Conservation (phyloP, 495 filamentous ascomycete species). For the Aspergillus ellipticus region DNA sequence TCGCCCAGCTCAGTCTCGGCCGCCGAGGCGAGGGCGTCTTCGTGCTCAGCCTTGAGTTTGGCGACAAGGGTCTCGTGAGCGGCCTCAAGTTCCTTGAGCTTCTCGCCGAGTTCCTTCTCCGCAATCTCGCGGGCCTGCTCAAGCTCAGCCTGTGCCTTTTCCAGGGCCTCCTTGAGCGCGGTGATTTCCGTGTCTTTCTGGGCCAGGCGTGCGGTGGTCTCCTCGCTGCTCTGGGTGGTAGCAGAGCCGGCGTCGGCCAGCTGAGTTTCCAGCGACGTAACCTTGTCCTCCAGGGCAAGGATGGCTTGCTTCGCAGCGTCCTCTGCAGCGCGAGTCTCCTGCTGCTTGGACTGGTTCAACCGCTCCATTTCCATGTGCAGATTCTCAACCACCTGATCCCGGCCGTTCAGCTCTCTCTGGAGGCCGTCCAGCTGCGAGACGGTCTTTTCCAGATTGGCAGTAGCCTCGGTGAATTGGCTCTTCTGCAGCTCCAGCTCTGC, state of each 20-base stretch:
- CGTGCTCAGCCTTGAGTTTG: slow-evolving; percentile 35
- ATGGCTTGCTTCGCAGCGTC: slow-evolving; percentile 32
- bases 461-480: slow-evolving; percentile 24
- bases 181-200: slow-evolving; percentile 39
- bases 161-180: slow-evolving; percentile 34
- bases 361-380: slow-evolving; percentile 42
- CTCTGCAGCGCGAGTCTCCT: slow-evolving; percentile 42
- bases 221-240: slow-evolving; percentile 24
- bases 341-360: slow-evolving; percentile 35
- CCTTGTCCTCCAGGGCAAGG: slow-evolving; percentile 33
- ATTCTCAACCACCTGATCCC: slow-evolving; percentile 41
- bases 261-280: slow-evolving; percentile 37
- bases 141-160: slow-evolving; percentile 34
- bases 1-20: slow-evolving; percentile 2
- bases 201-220: slow-evolving; percentile 25
- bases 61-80: slow-evolving; percentile 34
- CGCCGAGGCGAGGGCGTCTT: slow-evolving; percentile 29
- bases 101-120: slow-evolving; percentile 28
- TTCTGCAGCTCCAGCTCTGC: slow-evolving; percentile 37
- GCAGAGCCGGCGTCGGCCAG: slow-evolving; percentile 34
- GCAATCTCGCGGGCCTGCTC: slow-evolving; percentile 30
- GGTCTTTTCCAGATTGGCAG: slow-evolving; percentile 33
- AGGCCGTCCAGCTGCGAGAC: slow-evolving; percentile 35
- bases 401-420: slow-evolving; percentile 37
- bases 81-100: slow-evolving; percentile 39